Evolutionary conservation across 768 basidiomycete species (phyloP), one percentile per base, ranked within the genome.

Genomic region (Cyclocybe cylindracea): DNA sequence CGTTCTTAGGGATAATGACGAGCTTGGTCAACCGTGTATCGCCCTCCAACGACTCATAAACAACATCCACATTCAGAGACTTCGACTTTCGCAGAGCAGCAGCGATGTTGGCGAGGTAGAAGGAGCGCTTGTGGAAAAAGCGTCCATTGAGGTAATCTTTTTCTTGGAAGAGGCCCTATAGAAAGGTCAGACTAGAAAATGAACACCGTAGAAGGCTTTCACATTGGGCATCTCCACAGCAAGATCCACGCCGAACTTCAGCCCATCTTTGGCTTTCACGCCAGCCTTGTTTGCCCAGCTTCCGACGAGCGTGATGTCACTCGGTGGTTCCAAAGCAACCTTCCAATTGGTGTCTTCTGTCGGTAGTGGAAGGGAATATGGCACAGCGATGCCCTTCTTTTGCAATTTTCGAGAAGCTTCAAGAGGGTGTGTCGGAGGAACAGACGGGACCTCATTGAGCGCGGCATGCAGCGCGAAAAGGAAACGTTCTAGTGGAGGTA

Each of bases 111-210:
- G 94, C 88, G 14, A 98, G 80, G 24, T n/a, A n/a, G n/a, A n/a
- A 69, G 0, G 92, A 86, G 36, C 91, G 79, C 65, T 98, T 98
- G 65, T 95, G 89, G 65, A 96, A 95, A 66, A 89, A 94, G 9
- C 97, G 83, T 7, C 85, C 82, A 63, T 94, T 87, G 51, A 94
- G 75, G 57, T 93, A 91, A 64, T 98, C 95, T 65, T 98, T 99
- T 62, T 95, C 92, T 73, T 96, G 92, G 62, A 98, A 95, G n/a
- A 97, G 73, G 42, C 59, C 66, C 89, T 90, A 48, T 14, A 10
- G 18, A 34, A 24, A 50, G n/a, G 14, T 36, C 35, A 50, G 8
- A 31, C 68, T 31, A 66, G 56, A 7, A 46, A 50, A 52, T 45
- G 46, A 42, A 24, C 24, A 24, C 5, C 5, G 24, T 24, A 5